These are phyloP conservation scores for Globisporangium spinosum DNA, from an alignment of 352 stramenopile genomes.

Conservation along the genomic window DNA sequence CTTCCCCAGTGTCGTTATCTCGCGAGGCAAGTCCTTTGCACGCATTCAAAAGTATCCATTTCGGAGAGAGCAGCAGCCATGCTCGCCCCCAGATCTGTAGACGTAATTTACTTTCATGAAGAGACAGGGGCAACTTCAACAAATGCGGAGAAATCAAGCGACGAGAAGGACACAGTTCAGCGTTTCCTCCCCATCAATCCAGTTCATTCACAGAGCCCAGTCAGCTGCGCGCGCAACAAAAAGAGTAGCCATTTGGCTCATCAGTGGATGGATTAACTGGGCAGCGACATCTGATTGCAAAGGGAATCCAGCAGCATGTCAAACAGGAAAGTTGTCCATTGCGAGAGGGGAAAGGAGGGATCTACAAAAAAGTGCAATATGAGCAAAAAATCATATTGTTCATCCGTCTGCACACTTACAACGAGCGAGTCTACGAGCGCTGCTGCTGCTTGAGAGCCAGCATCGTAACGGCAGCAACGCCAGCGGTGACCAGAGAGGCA, in stretches of 20 bases:
- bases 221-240: slow-evolving; percentile 8
- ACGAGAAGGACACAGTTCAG: slow-evolving; percentile 6
- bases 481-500: slow-evolving; percentile 66
- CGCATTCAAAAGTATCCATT: slow-evolving; percentile 14
- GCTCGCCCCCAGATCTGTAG: background rate
- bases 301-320: slow-evolving; percentile 3
- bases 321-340: slow-evolving; percentile 14
- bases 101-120: slow-evolving; percentile 6
- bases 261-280: background rate
- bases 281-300: background rate
- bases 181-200: background rate
- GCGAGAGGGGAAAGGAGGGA: background rate
- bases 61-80: slow-evolving; percentile 6
- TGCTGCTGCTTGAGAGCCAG: slow-evolving; percentile 57
- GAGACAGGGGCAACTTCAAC: slow-evolving; percentile 15
- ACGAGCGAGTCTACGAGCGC: slow-evolving; percentile 17
- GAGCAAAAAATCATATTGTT: background rate
- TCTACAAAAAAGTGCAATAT: slow-evolving; percentile 12
- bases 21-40: slow-evolving; percentile 1
- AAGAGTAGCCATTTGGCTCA: background rate
- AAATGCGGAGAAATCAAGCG: background rate
- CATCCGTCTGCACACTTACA: slow-evolving; percentile 1
- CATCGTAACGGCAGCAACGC: slow-evolving; percentile 57
- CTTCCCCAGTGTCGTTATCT: background rate
- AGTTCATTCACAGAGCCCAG: background rate